These are phyloP conservation scores for Umbelopsis vinacea DNA, from an alignment of 192 early-diverging fungal species.

Conservation along the genomic window DNA sequence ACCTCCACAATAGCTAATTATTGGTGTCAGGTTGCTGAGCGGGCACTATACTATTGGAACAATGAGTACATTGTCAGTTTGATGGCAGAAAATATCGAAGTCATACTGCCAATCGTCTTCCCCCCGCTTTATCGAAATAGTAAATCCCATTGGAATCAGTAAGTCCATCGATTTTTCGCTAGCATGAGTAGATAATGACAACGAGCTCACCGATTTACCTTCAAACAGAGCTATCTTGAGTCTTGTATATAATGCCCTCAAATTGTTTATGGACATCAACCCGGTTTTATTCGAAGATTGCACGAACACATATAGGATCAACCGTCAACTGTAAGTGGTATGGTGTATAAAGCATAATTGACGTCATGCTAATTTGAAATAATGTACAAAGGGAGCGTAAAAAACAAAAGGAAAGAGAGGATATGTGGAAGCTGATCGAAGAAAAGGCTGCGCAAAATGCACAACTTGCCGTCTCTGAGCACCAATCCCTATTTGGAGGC, in stretches of 20 bases:
- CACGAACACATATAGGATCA: conserved; percentile 89
- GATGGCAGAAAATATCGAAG: conserved; percentile 90
- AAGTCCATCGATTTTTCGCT: background rate
- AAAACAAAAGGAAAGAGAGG: conserved; percentile 80
- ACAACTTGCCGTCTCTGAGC: background rate
- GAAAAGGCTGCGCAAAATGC: conserved; percentile 49
- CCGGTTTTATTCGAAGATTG: conserved; percentile 97
- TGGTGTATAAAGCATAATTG: background rate
- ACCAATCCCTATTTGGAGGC: background rate
- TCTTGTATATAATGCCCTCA: conserved; percentile 95
- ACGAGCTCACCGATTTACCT: background rate
- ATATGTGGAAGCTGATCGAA: conserved; percentile 87
- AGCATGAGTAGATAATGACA: background rate
- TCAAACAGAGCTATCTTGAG: conserved; percentile 86
- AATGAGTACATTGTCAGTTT: conserved; percentile 97
- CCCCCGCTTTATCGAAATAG: conserved; percentile 93
- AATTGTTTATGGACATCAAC: conserved; percentile 96
- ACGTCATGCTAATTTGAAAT: background rate
- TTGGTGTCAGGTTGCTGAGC: conserved; percentile 86
- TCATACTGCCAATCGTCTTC: conserved; percentile 96
- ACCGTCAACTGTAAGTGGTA: conserved; percentile 76
- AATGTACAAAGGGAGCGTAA: conserved; percentile 74
- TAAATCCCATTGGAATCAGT: conserved; percentile 98
- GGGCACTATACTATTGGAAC: conserved; percentile 98
- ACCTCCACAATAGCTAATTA: background rate